Percentiles rank a stretch among this genome's conserved stretches.
These are phyloP conservation scores for Pseudopediastrum boryanum DNA, from an alignment of 139 green algal species.

Conservation along the genomic window DNA sequence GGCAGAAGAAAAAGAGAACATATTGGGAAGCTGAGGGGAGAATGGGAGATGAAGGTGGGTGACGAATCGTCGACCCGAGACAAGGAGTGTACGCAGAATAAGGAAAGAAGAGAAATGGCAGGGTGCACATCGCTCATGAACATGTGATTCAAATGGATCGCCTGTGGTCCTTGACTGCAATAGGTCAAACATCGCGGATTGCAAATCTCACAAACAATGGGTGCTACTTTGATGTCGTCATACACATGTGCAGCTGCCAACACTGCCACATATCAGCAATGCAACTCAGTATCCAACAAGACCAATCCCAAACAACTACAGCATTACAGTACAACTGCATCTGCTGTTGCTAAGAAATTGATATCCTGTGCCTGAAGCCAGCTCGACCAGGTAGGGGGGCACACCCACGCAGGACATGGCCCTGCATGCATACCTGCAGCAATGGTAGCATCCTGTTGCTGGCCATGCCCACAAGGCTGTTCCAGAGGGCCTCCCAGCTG, in stretches of 20 bases:
- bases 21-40: background rate
- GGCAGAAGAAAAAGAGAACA: background rate
- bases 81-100: background rate
- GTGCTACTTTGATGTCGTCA: background rate
- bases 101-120: background rate
- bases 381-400: no score
- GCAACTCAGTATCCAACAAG: no score
- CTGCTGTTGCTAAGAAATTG: background rate
- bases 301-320: no score
- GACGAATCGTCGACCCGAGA: background rate
- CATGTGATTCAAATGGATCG: background rate
- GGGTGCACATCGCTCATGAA: background rate
- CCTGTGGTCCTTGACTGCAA: background rate
- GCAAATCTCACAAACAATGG: background rate
- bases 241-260: background rate
- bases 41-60: background rate
- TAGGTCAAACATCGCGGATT: background rate
- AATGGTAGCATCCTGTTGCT: constrained; percentile 22
- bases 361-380: background rate
- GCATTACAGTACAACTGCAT: no score
- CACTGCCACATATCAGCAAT: background rate
- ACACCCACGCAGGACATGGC: no score
- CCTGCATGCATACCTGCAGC: constrained; percentile 15
- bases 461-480: constrained; percentile 12
- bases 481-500: constrained; percentile 35